A percentile compares a stretch with the other conserved stretches of the same genome.
These are phyloP conservation scores for Psilocybe azurescens DNA, from an alignment of 768 basidiomycete genomes.

Conservation along the genomic window DNA sequence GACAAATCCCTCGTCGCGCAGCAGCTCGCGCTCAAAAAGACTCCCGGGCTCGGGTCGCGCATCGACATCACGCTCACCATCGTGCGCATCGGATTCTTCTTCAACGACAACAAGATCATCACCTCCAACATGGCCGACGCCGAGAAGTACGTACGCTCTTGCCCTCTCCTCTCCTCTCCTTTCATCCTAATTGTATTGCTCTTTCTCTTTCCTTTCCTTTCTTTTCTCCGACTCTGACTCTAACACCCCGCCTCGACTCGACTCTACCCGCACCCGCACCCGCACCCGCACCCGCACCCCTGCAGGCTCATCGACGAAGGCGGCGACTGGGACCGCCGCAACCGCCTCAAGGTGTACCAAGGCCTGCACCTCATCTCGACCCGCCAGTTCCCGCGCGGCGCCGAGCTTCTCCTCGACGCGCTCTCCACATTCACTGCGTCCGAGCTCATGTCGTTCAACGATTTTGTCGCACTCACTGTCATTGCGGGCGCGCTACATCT, in stretches of 20 bases:
- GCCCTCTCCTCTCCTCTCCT: no score
- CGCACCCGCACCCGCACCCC: not conserved
- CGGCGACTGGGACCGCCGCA: conserved; percentile 97
- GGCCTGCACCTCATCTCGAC: conserved; percentile 85
- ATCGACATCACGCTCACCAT: conserved; percentile 94
- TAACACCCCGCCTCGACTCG: no score
- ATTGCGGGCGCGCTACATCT: conserved; percentile 79
- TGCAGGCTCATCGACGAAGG: conserved; percentile 88
- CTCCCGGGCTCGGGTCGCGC: conserved; percentile 88
- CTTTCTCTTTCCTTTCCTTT: no score
- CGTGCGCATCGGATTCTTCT: conserved; percentile 91
- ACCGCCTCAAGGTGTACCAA: conserved; percentile 95
- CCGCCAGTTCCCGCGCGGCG: conserved; percentile 89
- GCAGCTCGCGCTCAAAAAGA: conserved; percentile 86
- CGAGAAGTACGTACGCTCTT: conserved; percentile 61
- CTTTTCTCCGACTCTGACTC: not conserved
- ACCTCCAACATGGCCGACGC: conserved; percentile 77
- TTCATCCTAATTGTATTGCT: no score
- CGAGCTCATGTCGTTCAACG: conserved; percentile 86
- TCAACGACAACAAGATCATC: conserved; percentile 76
- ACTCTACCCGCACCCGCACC: not conserved
- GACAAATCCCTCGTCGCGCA: conserved; percentile 84
- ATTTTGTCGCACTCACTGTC: conserved; percentile 87
- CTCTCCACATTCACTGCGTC: conserved; percentile 94
- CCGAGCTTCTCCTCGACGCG: conserved; percentile 88